Conservation (phyloP, 345 rosid species). For the Arabidopsis thaliana region DNA sequence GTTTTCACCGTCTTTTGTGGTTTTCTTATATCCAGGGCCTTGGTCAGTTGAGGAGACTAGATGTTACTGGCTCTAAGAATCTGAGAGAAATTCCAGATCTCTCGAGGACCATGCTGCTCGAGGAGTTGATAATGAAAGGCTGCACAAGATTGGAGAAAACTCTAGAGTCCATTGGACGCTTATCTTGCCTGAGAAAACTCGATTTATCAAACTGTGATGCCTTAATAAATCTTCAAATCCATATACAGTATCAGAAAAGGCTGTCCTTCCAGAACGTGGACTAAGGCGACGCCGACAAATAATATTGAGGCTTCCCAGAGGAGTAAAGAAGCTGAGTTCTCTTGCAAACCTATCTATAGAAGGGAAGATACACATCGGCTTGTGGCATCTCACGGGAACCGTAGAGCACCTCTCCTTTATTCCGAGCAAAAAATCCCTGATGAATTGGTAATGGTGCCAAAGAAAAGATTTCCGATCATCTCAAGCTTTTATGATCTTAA, state of each 20-base stretch:
- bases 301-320: background rate
- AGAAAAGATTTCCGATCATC: background rate
- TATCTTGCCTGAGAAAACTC: too few relatives aligned
- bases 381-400: slow-evolving; percentile 8
- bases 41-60: slow-evolving; percentile 9
- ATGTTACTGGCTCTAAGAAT: slow-evolving; percentile 32
- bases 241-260: too few relatives aligned
- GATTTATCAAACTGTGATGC: too few relatives aligned
- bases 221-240: too few relatives aligned
- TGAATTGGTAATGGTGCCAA: background rate
- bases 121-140: slow-evolving; percentile 29
- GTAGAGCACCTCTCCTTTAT: slow-evolving; percentile 28
- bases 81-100: slow-evolving; percentile 24
- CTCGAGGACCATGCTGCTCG: background rate
- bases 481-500: slow-evolving; percentile 1
- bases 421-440: background rate
- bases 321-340: background rate
- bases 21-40: slow-evolving; percentile 10
- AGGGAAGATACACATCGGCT: slow-evolving; percentile 6
- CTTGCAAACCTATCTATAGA: slow-evolving; percentile 26
- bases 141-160: background rate
- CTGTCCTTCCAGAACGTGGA: too few relatives aligned
- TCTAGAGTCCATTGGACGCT: background rate
- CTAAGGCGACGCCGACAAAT: background rate
- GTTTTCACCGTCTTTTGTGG: background rate